Evolutionary conservation across 1,284 basidiomycete species (phyloP).

Genomic region (Marasmius oreades): DNA sequence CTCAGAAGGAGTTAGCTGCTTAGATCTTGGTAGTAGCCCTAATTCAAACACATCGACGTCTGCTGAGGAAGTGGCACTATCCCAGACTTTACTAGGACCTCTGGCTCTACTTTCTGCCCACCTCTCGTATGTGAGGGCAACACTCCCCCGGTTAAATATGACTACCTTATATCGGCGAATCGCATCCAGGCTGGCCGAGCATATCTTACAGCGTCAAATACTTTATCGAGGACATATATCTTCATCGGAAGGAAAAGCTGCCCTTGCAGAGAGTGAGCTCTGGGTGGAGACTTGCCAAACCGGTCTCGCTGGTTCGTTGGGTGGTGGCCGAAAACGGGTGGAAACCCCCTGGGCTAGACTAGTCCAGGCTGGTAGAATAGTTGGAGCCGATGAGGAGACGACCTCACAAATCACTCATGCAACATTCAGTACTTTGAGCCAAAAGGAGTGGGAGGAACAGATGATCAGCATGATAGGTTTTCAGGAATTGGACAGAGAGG

Average conservation of each 20-base stretch:
- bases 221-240: slow-evolving; percentile 71
- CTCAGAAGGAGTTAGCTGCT: slow-evolving; percentile 4
- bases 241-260: slow-evolving; percentile 47
- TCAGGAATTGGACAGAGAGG: slow-evolving; percentile 49
- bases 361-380: slow-evolving; percentile 61
- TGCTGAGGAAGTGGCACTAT: slow-evolving; percentile 47
- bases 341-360: slow-evolving; percentile 74
- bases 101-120: slow-evolving; percentile 74
- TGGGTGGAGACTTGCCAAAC: slow-evolving; percentile 75
- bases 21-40: slow-evolving; percentile 14
- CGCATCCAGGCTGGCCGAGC: slow-evolving; percentile 61
- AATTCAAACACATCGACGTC: slow-evolving; percentile 15
- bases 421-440: slow-evolving; percentile 41
- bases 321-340: slow-evolving; percentile 39
- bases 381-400: slow-evolving; percentile 44
- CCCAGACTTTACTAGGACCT: slow-evolving; percentile 66
- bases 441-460: slow-evolving; percentile 44
- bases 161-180: slow-evolving; percentile 69
- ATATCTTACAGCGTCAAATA: slow-evolving; percentile 80
- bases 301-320: slow-evolving; percentile 44
- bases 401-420: slow-evolving; percentile 28
- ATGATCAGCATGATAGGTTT: slow-evolving; percentile 44
- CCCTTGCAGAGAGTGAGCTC: slow-evolving; percentile 68
- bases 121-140: slow-evolving; percentile 56
- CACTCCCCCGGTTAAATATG: slow-evolving; percentile 52